Evolutionary conservation across 164 flowering plant species (phyloP), one percentile per base, ranked within the genome.

Genomic region (Berberis vulgaris): DNA sequence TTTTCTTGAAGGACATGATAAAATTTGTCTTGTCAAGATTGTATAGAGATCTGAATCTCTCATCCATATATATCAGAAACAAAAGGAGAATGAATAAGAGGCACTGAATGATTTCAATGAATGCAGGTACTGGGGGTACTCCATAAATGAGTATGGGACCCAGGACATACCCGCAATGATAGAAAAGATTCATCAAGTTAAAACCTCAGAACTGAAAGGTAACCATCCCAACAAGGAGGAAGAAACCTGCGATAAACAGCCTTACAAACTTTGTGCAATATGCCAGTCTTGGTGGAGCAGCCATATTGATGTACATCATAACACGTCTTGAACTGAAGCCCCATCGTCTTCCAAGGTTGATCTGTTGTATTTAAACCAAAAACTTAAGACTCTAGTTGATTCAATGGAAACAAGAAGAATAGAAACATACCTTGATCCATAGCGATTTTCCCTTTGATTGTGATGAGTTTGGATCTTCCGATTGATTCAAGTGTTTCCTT

Each of bases 241-340:
- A 64, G 86, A 81, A 69, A 69, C 56, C 43, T 72, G 43, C 62
- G 74, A 71, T 53, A 82, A 82, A 41, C 99, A 87, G 68, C 96
- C 91, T 45, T 91, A 89, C 76, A 89, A 85, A 57, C 82, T 91
- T 54, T 87, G 91, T 73, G 85, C 94, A 38, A 76, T 94, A 50
- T 83, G 85, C 68, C 99, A 94, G 99, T 79, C 72, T 94, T 62
- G 99, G 99, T 45, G 99, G 99, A 59, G 99, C 99, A 65, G 96
- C 80, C n/a, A 80, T 91, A 62, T 62, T 94, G 53, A 94, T 91
- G 90, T 86, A 91, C 61, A 67, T 81, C 26, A 72, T 91, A 60
- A 85, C 95, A 46, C 78, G 84, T 11, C 82, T 94, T 0, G 84
- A 86, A 69, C 82, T 81, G 75, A 87, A 82, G 76, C 87, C 96